Base-by-base conservation (phyloP, 2,329 filamentous ascomycete genomes). In the Fusarium penzigii region DNA sequence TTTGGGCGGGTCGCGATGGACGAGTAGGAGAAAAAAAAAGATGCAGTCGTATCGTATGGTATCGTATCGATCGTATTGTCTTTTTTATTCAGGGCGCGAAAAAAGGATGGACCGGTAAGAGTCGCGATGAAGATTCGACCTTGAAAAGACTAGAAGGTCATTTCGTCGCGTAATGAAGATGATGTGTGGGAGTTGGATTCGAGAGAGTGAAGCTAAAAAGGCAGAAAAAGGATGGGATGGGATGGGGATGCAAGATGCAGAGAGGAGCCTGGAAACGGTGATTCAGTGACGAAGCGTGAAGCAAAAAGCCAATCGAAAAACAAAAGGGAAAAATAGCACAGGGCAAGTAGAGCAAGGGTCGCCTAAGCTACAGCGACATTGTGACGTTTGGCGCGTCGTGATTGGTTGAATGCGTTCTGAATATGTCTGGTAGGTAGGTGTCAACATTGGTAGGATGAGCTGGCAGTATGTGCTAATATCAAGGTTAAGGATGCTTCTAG, bases 201-300 rank as follows among this genome's bases (percentile, higher is more conserved):
- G 48, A 46, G 56, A 52, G 56, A 49, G 46, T 51, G 39, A 42
- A 53, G 51, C 47, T 53, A 53, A 51, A 51, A 53, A 53, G 20
- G 39, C 32, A 60, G 55, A 60, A 60, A 60, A 55, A 32, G 17
- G n/a, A 54, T 53, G 56, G 56, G 53, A 47, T 44, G 50, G 55
- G 56, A 59, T 59, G 56, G 48, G 45, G 5, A 25, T 25, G 20
- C 20, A 25, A 25, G 7, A 25, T 5, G 20, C 42, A 40, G 39
- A 32, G 51, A 41, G 49, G 58, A 49, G 51, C 44, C 51, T 54
- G 51, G 49, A 58, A 36, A 36, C 32, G 32, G 32, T 36, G 55
- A 54, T 45, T 47, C 42, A 65, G 63, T 63, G 63, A 65, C 61
- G 63, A 65, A 65, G 63, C 59, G 55, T 65, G 63, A 54, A 50